Percentiles rank a stretch among this genome's conserved stretches.
These are phyloP conservation scores for Angomonas desouzai DNA, from an alignment of 208 protist genomes.

Conservation along the genomic window DNA sequence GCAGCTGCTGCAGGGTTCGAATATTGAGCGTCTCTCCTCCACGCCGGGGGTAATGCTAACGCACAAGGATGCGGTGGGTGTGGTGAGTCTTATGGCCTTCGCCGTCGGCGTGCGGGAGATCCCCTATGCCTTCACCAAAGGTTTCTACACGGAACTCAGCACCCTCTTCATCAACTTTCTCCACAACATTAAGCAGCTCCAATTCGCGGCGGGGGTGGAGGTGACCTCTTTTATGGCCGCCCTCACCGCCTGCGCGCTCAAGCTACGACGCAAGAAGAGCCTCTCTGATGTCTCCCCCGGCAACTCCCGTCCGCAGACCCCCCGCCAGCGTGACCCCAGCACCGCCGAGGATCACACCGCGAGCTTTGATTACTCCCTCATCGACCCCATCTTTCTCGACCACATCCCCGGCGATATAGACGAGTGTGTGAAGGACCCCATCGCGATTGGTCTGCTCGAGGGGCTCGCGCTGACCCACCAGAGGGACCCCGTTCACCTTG, in stretches of 20 bases:
- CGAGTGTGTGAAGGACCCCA: constrained; percentile 46
- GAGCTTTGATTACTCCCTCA: constrained; percentile 52
- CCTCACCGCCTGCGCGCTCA: constrained; percentile 69
- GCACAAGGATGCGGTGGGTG: constrained; percentile 3
- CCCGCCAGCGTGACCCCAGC: constrained; percentile 16
- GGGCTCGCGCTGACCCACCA: constrained; percentile 61
- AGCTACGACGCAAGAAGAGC: constrained; percentile 54
- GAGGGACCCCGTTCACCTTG: constrained; percentile 37
- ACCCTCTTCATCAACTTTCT: constrained; percentile 45
- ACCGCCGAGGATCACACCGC: constrained; percentile 25
- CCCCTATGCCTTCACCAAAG: constrained; percentile 40
- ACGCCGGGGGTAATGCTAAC: constrained; percentile 34
- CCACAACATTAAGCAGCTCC: constrained; percentile 32
- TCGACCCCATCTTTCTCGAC: constrained; percentile 50
- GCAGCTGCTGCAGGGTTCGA: constrained; percentile 34
- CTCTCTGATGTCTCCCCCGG: not conserved
- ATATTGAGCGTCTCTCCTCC: constrained; percentile 11
- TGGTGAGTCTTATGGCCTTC: constrained; percentile 6
- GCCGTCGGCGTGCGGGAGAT: constrained; percentile 17
- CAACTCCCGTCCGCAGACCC: constrained; percentile 6
- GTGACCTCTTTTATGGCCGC: constrained; percentile 68
- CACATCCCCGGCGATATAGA: constrained; percentile 60
- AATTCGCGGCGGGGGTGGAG: constrained; percentile 44
- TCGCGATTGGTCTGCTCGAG: constrained; percentile 59
- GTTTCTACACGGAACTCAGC: constrained; percentile 70